Percentiles rank a stretch among this genome's conserved stretches.
Conservation (phyloP, 169 alveolate species). For the Sarcocystis neurona region DNA sequence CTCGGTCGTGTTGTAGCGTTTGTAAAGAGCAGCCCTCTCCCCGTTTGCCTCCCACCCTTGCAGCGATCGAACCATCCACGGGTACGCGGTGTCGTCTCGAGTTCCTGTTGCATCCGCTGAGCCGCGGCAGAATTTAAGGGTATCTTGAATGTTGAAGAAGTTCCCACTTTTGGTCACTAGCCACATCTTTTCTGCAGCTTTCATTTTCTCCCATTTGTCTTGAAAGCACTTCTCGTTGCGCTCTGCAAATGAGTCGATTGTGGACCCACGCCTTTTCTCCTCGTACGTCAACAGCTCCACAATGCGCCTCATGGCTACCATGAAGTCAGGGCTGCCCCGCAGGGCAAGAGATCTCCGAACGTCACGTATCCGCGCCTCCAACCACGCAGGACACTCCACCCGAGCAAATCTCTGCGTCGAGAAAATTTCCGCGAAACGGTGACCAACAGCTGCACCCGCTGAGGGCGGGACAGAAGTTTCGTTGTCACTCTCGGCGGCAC, state of each 20-base stretch:
- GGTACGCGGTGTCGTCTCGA: neutral
- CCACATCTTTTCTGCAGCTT: conserved; percentile 15
- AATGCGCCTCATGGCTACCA: conserved; percentile 2
- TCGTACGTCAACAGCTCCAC: neutral
- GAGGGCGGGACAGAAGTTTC: too few relatives aligned
- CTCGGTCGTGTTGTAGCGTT: neutral
- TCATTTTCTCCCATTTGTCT: neutral
- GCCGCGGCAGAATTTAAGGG: neutral
- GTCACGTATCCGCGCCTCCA: conserved; percentile 17
- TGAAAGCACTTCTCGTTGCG: neutral
- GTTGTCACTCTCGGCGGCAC: too few relatives aligned
- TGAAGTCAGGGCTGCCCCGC: conserved; percentile 28
- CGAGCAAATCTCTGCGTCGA: too few relatives aligned
- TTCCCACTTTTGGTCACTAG: conserved; percentile 4
- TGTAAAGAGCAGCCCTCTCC: neutral
- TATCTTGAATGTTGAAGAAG: neutral
- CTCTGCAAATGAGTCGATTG: neutral
- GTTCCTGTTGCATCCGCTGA: too few relatives aligned
- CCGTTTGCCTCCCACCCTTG: conserved; percentile 5
- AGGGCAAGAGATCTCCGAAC: conserved; percentile 11
- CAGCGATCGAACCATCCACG: conserved; percentile 3
- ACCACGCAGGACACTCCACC: neutral
- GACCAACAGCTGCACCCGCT: too few relatives aligned
- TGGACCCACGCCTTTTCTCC: neutral
- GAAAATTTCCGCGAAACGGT: too few relatives aligned